phyloP scores from a whole-genome alignment of 257 asterid genomes.

The Lavandula angustifolia region DNA sequence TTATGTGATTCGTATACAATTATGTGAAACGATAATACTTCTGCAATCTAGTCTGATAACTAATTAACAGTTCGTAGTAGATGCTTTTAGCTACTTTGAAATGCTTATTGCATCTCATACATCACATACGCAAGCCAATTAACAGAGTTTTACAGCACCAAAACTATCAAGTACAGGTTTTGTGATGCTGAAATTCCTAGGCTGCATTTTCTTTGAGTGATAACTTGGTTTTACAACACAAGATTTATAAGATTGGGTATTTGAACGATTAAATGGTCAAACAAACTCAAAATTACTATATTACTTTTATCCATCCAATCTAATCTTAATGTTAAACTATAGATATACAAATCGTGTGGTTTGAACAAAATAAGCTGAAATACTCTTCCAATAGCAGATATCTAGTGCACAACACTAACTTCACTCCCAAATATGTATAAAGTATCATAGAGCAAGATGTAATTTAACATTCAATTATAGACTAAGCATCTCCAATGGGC shows the following conservation, averaged over 20 bases:
- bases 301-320: too few species aligned
- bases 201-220: too few species aligned
- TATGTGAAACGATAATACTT: too few species aligned
- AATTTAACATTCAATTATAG: too few species aligned
- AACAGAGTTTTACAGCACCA: background rate
- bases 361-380: background rate
- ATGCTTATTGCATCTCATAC: background rate
- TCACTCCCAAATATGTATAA: background rate
- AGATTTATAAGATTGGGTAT: too few species aligned
- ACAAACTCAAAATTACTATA: too few species aligned
- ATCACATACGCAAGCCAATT: slow-evolving; percentile 6
- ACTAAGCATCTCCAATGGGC: too few species aligned
- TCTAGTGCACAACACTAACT: background rate
- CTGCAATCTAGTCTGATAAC: background rate
- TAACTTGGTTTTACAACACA: too few species aligned
- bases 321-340: too few species aligned
- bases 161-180: background rate
- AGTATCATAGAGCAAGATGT: background rate
- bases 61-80: background rate
- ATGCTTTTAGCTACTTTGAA: background rate
- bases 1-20: too few species aligned
- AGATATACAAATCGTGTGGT: background rate
- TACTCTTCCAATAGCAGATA: background rate
- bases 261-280: too few species aligned
- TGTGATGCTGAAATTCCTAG: background rate